phyloP scores from a whole-genome alignment of 2,329 filamentous ascomycete species.

The Apiospora malaysiana region DNA sequence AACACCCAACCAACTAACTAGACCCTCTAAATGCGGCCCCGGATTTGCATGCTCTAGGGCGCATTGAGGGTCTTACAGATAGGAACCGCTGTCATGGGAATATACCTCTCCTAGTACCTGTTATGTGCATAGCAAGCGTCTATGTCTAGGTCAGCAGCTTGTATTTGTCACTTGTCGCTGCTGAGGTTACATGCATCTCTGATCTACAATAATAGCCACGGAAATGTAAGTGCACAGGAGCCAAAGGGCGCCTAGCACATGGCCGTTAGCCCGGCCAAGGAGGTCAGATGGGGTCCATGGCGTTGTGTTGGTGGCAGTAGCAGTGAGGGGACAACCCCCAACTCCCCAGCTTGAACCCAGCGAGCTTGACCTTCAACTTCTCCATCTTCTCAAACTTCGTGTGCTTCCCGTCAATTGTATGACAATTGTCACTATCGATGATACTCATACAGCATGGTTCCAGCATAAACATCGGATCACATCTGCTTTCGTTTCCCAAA shows the following conservation, averaged over 20 bases:
- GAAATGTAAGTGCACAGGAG: not conserved
- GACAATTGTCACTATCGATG: not conserved
- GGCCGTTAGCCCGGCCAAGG: not conserved
- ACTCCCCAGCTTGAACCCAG: not conserved
- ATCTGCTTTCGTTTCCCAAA: not conserved
- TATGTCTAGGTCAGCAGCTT: not conserved
- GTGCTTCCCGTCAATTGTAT: not conserved
- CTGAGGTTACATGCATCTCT: not conserved
- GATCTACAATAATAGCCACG: not conserved
- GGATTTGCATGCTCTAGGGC: constrained; percentile 2
- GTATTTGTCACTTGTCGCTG: not conserved
- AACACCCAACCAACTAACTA: not conserved
- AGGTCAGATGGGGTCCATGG: not conserved
- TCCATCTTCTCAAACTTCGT: not conserved
- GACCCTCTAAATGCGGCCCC: not conserved
- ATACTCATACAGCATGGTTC: not conserved
- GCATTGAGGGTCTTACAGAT: not conserved
- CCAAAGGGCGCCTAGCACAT: not conserved
- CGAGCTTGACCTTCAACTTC: not conserved
- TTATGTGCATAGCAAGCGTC: not conserved
- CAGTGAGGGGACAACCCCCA: constrained; percentile 5
- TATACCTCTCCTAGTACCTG: not conserved
- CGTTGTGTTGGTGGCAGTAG: not conserved
- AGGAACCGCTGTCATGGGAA: not conserved
- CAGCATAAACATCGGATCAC: not conserved